phyloP scores from a whole-genome alignment of 441 rosid species.

The Macaranga tanarius region DNA sequence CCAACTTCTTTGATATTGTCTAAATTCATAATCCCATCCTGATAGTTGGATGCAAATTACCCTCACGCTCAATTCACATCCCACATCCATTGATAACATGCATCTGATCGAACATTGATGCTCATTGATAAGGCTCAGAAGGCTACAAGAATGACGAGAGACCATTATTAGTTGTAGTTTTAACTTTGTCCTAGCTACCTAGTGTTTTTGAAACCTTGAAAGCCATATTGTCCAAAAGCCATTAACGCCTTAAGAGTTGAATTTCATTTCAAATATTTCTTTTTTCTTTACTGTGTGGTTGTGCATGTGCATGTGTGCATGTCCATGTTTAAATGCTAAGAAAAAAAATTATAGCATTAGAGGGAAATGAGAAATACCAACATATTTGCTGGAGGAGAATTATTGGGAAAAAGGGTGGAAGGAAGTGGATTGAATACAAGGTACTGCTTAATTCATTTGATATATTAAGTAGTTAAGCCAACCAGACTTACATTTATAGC shows the following conservation, averaged over 20 bases:
- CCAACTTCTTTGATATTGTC: background rate
- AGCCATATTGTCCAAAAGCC: background rate
- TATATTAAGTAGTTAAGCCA: background rate
- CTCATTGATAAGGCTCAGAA: background rate
- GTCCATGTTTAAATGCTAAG: background rate
- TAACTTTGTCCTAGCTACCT: background rate
- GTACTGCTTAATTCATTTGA: background rate
- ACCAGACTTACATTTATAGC: background rate
- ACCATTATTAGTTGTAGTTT: background rate
- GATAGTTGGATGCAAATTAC: background rate
- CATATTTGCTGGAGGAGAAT: background rate
- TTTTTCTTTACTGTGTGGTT: background rate
- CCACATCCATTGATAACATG: background rate
- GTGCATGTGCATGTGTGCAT: no score
- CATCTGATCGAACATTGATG: background rate
- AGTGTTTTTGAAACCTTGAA: background rate
- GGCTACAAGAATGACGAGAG: background rate
- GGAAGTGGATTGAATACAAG: background rate
- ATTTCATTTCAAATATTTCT: background rate
- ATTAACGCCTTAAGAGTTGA: background rate
- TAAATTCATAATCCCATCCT: background rate
- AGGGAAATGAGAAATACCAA: background rate
- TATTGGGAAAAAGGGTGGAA: background rate
- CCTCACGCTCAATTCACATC: background rate
- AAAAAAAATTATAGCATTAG: background rate